phyloP scores from a whole-genome alignment of 129 eudicot genomes.

The Centrapalus pauciflorus region DNA sequence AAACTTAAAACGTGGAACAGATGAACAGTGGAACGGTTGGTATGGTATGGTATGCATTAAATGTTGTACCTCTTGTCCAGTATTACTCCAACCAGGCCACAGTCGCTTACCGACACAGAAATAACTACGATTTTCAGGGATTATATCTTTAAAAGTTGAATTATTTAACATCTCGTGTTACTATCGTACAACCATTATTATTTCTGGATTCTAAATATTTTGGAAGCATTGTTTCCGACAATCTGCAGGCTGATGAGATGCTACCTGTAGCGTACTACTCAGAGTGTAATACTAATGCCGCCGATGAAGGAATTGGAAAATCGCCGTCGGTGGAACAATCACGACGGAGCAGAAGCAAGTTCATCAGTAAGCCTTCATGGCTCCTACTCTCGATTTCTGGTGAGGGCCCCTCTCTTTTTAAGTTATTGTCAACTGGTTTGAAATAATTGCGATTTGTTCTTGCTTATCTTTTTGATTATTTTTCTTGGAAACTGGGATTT shows the following conservation, averaged over 20 bases:
- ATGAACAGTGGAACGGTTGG: not conserved
- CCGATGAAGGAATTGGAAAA: constrained; percentile 12
- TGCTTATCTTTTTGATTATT: not conserved
- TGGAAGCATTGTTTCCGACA: constrained; percentile 25
- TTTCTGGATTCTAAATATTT: constrained; percentile 10
- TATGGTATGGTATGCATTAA: not conserved
- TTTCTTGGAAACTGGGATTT: constrained; percentile 19
- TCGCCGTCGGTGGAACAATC: constrained; percentile 11
- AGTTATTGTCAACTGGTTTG: not conserved
- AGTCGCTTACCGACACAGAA: constrained; percentile 11
- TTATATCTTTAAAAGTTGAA: constrained; percentile 3
- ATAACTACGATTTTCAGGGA: not conserved
- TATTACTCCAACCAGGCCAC: not conserved
- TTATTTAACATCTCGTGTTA: constrained; percentile 5
- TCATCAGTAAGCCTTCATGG: constrained; percentile 34
- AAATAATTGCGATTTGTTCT: not conserved
- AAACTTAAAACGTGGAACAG: too few relatives aligned
- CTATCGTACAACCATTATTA: constrained; percentile 11
- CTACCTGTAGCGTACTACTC: constrained; percentile 10
- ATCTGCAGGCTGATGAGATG: constrained; percentile 27
- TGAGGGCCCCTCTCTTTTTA: not conserved
- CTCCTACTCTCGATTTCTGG: constrained; percentile 34
- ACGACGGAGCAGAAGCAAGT: constrained; percentile 29
- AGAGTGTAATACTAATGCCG: constrained; percentile 2
- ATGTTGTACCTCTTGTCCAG: not conserved